Evolutionary conservation across 179 eudicot species (phyloP), one percentile per base, ranked within the genome.

Genomic region (Sideroxylon spinosum): DNA sequence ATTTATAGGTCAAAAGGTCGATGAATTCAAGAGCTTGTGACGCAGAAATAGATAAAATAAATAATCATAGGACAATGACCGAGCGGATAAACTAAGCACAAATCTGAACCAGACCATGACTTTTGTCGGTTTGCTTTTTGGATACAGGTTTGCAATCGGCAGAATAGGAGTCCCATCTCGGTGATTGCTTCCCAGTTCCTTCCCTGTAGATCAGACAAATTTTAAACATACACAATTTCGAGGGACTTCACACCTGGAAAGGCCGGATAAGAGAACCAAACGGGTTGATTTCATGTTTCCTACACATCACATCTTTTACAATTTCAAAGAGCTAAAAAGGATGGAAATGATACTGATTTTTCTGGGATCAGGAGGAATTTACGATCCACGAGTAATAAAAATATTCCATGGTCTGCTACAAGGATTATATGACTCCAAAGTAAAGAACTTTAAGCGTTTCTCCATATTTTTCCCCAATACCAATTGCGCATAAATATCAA

Each of bases 71-170:
- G 14, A 49, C 22, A 46, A 9, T 9, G 56, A 37, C 63, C 22
- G 19, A 16, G 75, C 52, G 9, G 46, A 52, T 52, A 23, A 25
- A 6, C 61, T 2, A 52, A 25, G 61, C 73, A 70, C 32, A 6
- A 50, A 13, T 50, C n/a, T 60, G 20, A 23, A 52, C 22, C 60
- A 50, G 20, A 11, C 28, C 75, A 25, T 25, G 17, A 10, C 1
- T 52, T 13, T 52, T 70, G 59, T 50, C 46, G 60, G 20, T 52
- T 71, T 71, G 44, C 61, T 44, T 71, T 71, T 55, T 25, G 49
- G 23, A 25, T 37, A 11, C 25, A 22, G 25, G 61, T 23, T 71
- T 68, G 14, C 2, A 13, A 8, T 46, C 26, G 10, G 13, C 20
- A 26, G 3, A 26, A 28, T 6, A 26, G 7, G 12, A 11, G 46